A percentile compares a stretch with the other conserved stretches of the same genome.
These are phyloP conservation scores for Metarhizium humberi DNA, from an alignment of 2,329 filamentous ascomycete species.

Conservation along the genomic window DNA sequence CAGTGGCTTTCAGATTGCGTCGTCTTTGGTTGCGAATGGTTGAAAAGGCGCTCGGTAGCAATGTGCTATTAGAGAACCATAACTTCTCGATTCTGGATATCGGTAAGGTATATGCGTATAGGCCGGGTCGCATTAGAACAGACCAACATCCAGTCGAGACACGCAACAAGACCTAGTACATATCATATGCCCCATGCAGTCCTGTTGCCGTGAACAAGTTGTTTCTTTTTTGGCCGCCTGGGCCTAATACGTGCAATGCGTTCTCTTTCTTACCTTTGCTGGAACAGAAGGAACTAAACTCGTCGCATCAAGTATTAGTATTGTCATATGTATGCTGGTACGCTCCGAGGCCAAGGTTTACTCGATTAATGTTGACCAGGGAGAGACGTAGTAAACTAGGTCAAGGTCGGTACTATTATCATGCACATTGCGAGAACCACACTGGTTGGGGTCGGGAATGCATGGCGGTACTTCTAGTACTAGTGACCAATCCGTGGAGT, in stretches of 20 bases:
- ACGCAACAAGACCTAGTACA: neutral
- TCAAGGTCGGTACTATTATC: neutral
- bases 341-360: neutral
- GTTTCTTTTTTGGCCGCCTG: neutral
- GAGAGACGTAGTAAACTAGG: neutral
- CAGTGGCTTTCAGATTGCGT: too few relatives aligned
- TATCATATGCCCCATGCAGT: too few relatives aligned
- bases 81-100: neutral
- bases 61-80: neutral
- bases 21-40: too few relatives aligned
- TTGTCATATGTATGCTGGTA: neutral
- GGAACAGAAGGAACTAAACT: neutral
- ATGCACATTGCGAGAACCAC: neutral
- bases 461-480: neutral
- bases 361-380: conserved; percentile 5
- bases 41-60: too few relatives aligned
- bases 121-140: neutral
- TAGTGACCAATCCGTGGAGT: too few relatives aligned
- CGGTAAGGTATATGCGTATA: neutral
- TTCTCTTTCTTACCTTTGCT: neutral
- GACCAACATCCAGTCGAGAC: neutral
- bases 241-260: neutral
- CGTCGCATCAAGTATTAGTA: neutral
- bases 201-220: neutral
- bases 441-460: neutral